Evolutionary conservation across 805 yeast genomes (phyloP).

Genomic region (Lipomyces kockii): DNA sequence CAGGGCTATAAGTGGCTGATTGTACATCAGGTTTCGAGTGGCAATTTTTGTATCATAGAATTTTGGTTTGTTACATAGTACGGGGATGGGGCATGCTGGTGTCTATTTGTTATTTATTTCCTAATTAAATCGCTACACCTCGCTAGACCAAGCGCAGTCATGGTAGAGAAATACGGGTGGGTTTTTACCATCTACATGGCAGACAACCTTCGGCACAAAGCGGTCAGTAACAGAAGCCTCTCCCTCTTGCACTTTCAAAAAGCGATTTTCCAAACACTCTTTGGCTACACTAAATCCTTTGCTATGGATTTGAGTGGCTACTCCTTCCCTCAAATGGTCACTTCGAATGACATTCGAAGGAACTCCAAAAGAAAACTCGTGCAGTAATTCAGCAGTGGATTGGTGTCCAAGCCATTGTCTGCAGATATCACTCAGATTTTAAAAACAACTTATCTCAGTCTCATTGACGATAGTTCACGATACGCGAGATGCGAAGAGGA

Average conservation of each 20-base stretch:
- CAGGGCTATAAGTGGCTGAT: background rate
- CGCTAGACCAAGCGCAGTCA: background rate
- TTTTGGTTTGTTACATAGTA: background rate
- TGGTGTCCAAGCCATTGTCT: background rate
- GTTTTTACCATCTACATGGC: constrained; percentile 20
- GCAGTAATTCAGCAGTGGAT: background rate
- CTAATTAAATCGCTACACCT: too few species aligned
- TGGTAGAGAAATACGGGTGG: constrained; percentile 9
- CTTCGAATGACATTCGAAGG: too few species aligned
- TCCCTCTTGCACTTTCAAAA: constrained; percentile 10
- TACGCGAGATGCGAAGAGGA: constrained; percentile 1
- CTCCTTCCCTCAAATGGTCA: too few species aligned
- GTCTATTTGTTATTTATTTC: too few species aligned
- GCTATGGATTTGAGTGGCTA: background rate
- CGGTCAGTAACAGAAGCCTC: background rate
- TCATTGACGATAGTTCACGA: background rate
- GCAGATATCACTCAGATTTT: constrained; percentile 2
- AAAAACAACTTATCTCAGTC: background rate
- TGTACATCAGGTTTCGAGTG: background rate
- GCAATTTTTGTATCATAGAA: background rate
- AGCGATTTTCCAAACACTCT: constrained; percentile 8
- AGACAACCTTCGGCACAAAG: constrained; percentile 18
- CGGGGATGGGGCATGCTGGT: background rate
- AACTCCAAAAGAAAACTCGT: background rate
- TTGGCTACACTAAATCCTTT: constrained; percentile 12